Evolutionary conservation across 2,329 filamentous ascomycete genomes (phyloP), one percentile per base, ranked within the genome.

Genomic region (Pleoardoris graminearum): DNA sequence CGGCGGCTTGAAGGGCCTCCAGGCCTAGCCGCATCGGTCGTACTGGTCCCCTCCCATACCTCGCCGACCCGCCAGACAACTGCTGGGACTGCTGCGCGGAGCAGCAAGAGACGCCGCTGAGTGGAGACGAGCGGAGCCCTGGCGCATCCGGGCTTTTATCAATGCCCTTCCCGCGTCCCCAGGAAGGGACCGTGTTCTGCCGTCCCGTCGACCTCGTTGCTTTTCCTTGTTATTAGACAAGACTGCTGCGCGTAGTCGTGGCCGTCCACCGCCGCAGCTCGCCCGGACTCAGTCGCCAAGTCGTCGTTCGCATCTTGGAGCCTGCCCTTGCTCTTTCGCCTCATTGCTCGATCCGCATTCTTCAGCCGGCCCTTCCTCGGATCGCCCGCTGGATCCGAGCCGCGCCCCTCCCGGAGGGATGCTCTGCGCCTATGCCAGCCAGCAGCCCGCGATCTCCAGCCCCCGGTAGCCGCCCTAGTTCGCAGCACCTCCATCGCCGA

Each of bases 41-140:
- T 4, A 22, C 32, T 23, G 4, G 27, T 27, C 47, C 37, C 47
- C 46, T 30, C 19, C 36, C 29, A 38, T 25, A 43, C 47, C 29
- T 49, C 37, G 47, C 47, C 47, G 38, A 43, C 37, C 47, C 47
- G 37, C 47, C 7, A 19, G 14, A 43, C 47, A 19, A 25, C 12
- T 23, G 36, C 33, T 37, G 22, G 22, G 46, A 30, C 46, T 32
- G 22, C 36, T 25, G 22, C 29, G 47, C 47, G 47, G 37, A 49
- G 47, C 47, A 43, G 47, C 11, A 39, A 42, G 47, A 42, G 47
- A 25, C 4, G 27, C 38, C 47, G 47, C 37, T 49, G 37, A 43
- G 19, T 49, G 47, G 47, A 42, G 23, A 21, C 36, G 17, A 12
- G 27, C 46, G n/a, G 25, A 17, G 8, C 46, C 46, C 30, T n/a